Percentiles rank a stretch among this genome's conserved stretches.
phyloP scores from a whole-genome alignment of 176 grass and related monocot genomes.

The Eleusine coracana region DNA sequence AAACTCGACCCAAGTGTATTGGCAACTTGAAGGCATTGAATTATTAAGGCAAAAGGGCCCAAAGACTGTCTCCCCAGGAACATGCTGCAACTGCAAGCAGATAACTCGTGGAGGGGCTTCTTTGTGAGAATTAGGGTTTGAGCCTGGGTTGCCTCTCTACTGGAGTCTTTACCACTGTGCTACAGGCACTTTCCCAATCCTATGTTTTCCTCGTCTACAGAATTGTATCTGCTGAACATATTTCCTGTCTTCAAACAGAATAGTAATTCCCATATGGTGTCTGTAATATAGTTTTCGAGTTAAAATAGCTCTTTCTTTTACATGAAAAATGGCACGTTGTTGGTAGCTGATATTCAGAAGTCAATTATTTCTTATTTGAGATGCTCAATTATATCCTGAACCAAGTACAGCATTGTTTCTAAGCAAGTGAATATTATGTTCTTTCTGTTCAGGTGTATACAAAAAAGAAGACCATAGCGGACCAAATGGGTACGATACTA shows the following conservation, averaged over 20 bases:
- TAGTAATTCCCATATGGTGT: neutral
- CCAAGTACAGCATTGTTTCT: neutral
- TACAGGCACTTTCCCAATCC: neutral
- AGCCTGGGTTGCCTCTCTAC: neutral
- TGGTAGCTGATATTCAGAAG: neutral
- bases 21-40: neutral
- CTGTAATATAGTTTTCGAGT: constrained; percentile 17
- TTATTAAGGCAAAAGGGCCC: neutral
- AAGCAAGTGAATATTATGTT: constrained; percentile 18
- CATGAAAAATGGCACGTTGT: neutral
- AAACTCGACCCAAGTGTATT: neutral
- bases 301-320: neutral
- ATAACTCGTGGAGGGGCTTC: neutral
- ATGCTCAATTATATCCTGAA: constrained; percentile 9
- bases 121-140: neutral
- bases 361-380: neutral
- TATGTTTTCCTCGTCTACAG: constrained; percentile 2
- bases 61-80: neutral
- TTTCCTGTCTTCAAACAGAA: neutral
- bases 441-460: constrained; percentile 69
- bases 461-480: constrained; percentile 88
- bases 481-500: constrained; percentile 60
- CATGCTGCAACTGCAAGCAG: neutral
- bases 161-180: neutral
- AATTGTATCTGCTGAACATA: neutral